Base-by-base conservation (phyloP, 768 basidiomycete species). In the Xerocomellus amylosporus region DNA sequence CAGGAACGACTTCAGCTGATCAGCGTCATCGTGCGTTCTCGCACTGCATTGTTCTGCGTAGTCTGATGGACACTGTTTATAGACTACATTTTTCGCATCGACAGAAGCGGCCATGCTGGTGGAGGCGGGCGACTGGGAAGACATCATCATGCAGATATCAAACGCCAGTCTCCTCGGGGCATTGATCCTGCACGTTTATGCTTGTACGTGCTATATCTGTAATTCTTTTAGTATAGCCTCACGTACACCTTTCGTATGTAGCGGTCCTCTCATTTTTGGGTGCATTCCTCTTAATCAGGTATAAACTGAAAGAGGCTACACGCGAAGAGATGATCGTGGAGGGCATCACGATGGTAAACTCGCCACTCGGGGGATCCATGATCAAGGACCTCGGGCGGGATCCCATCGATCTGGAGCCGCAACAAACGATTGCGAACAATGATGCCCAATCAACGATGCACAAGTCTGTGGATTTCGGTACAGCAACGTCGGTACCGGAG, bases 41-140 rank as follows among this genome's bases (percentile, higher is more conserved):
- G 1, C 31, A 22, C 33, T 19, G 15, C 24, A 5, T 9, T 42
- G 3, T 38, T 39, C 13, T 24, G 22, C 33, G 28, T 19, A 19
- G 22, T 53, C 33, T 52, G 33, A 62, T 5, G 24, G 5, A 37
- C 22, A 51, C 12, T 8, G 19, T 30, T 10, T 34, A 12, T 53
- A 85, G 83, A 82, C 83, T 1, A 85, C 83, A 0, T 85, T 85
- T 64, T 84, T 85, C 54, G 83, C 83, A 2, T 77, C 82, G 0
- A 79, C 76, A 17, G 83, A 84, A 63, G 78, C 81, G 0, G 78
- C 76, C 30, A 69, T 84, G 64, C 67, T 85, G 13, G 74, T 75
- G 26, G 78, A 72, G 50, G 62, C 79, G 0, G 51, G 41, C 20
- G 60, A 68, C 12, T 57, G 19, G 14, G 24, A 13, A 0, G 51